Conservation (phyloP, 441 rosid genomes). For the Geranium incanum region DNA sequence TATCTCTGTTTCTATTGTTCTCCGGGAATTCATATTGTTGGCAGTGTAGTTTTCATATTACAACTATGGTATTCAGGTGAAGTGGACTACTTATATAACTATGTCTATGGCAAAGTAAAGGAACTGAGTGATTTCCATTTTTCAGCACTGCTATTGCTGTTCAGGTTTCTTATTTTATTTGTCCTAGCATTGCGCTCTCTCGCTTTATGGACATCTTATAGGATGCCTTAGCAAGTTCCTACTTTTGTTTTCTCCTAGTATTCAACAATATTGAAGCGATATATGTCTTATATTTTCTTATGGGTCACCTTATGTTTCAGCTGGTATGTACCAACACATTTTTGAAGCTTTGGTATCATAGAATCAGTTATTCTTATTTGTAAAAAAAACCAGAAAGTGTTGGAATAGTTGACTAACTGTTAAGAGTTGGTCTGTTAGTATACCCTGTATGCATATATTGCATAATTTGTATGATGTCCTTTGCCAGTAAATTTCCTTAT, state of each 20-base stretch:
- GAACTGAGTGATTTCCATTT: neutral
- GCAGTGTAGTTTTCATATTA: neutral
- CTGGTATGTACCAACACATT: neutral
- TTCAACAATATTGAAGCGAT: neutral
- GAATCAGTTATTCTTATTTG: neutral
- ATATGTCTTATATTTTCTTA: neutral
- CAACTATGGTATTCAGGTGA: neutral
- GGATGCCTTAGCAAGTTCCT: neutral
- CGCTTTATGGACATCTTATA: neutral
- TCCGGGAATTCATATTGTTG: neutral
- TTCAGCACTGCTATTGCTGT: neutral
- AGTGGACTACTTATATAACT: neutral
- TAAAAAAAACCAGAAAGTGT: neutral
- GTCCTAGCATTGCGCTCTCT: neutral
- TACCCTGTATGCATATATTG: neutral
- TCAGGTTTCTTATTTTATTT: conserved; percentile 4
- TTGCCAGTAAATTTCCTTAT: neutral
- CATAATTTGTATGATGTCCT: neutral
- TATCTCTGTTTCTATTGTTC: neutral
- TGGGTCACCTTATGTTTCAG: neutral
- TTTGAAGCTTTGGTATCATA: conserved; percentile 1
- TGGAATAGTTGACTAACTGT: neutral
- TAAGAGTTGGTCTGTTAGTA: neutral
- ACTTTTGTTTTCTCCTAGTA: neutral
- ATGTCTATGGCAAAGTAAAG: neutral